Conservation (phyloP, 352 stramenopile species). For the Pythium phragmitis region DNA sequence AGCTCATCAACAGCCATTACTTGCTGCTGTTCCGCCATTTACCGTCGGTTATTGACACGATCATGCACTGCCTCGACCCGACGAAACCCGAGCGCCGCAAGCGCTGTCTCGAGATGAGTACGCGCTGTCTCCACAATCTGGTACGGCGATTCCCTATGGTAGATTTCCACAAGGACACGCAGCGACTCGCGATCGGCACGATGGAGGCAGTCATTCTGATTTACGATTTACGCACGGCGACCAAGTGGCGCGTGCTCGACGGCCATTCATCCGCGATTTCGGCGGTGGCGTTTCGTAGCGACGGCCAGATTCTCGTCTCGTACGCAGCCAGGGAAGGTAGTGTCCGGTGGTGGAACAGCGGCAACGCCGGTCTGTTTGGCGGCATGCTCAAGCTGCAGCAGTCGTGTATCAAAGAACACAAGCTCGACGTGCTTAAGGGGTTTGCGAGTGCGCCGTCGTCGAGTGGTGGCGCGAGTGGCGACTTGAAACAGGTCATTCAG, state of each 20-base stretch:
- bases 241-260: conserved; percentile 87
- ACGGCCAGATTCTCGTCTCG: conserved; percentile 81
- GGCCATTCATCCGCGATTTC: conserved; percentile 75
- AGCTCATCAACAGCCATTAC: conserved; percentile 83
- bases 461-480: conserved; percentile 56
- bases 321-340: conserved; percentile 78
- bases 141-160: conserved; percentile 87
- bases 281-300: conserved; percentile 62
- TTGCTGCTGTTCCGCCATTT: conserved; percentile 84
- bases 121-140: conserved; percentile 74
- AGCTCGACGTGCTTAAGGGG: conserved; percentile 52
- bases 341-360: conserved; percentile 86
- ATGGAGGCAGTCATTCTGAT: conserved; percentile 89
- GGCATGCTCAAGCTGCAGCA: conserved; percentile 89
- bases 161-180: conserved; percentile 86
- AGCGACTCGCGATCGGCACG: conserved; percentile 80
- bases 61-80: conserved; percentile 84
- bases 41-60: conserved; percentile 77
- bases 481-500: conserved; percentile 82
- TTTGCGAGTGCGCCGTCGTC: conserved; percentile 44
- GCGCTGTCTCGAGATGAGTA: conserved; percentile 75
- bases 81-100: conserved; percentile 81
- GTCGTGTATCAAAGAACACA: conserved; percentile 84
- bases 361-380: conserved; percentile 70
- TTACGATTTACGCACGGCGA: conserved; percentile 85